These are phyloP conservation scores for Tetradesmus obliquus DNA, from an alignment of 139 green algal species.

Conservation along the genomic window DNA sequence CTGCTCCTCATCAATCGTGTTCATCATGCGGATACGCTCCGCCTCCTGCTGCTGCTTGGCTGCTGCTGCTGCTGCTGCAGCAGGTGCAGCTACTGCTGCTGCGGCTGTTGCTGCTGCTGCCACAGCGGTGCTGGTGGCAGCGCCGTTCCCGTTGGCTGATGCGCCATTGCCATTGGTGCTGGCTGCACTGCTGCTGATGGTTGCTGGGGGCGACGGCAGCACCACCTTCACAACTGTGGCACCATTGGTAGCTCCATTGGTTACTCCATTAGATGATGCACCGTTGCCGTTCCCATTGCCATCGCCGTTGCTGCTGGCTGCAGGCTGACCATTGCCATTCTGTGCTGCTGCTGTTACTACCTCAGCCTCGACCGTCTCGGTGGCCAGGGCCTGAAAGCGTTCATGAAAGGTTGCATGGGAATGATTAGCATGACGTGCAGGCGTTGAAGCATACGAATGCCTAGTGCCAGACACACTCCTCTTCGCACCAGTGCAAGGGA, in stretches of 20 bases:
- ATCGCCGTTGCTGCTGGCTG: constrained; percentile 32
- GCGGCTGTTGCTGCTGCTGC: not conserved
- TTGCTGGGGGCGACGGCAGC: not conserved
- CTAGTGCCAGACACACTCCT: not conserved
- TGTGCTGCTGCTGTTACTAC: not conserved
- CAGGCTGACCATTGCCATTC: constrained; percentile 31
- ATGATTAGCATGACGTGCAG: not conserved
- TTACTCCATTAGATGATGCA: not conserved
- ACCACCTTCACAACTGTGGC: constrained; percentile 35
- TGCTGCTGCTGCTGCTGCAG: constrained; percentile 20
- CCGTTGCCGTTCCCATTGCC: constrained; percentile 51
- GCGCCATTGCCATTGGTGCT: constrained; percentile 54
- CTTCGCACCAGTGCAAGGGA: not conserved
- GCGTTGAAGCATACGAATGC: not conserved
- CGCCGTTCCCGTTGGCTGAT: constrained; percentile 31
- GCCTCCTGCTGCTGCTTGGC: not conserved
- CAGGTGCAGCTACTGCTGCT: constrained; percentile 4
- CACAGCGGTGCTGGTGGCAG: constrained; percentile 32
- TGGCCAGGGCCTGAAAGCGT: constrained; percentile 28
- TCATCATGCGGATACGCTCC: constrained; percentile 31
- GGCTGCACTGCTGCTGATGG: not conserved
- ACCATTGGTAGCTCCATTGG: constrained; percentile 53
- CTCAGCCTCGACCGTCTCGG: constrained; percentile 27
- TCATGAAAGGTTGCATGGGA: not conserved
- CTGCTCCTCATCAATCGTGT: constrained; percentile 65